Evolutionary conservation across 2,329 filamentous ascomycete species (phyloP).

Genomic region (Dissoconium aciculare): DNA sequence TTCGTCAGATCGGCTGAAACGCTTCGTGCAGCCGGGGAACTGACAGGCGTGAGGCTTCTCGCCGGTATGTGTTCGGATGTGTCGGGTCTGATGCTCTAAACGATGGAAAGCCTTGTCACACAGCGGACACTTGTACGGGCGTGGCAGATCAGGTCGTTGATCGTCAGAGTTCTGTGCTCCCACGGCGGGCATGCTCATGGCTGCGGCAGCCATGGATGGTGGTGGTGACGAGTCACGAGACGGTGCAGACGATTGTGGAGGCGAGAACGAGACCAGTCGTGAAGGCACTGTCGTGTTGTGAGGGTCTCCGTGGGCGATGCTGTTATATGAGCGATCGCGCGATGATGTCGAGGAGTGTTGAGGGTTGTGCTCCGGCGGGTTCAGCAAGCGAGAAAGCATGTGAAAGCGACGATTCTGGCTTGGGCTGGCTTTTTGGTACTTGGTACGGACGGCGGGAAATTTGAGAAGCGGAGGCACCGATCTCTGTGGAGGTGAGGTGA

Average conservation of each 20-base stretch:
- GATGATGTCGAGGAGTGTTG: too few relatives aligned
- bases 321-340: too few relatives aligned
- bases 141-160: conserved; percentile 68
- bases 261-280: conserved; percentile 1
- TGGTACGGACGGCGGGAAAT: too few relatives aligned
- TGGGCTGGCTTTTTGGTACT: neutral
- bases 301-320: neutral
- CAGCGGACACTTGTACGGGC: conserved; percentile 95
- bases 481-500: too few relatives aligned
- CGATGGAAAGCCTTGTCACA: conserved; percentile 99
- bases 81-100: conserved; percentile 79
- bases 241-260: conserved; percentile 7
- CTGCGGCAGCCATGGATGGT: conserved; percentile 27
- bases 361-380: conserved; percentile 1
- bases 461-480: too few relatives aligned
- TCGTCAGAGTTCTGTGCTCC: conserved; percentile 48
- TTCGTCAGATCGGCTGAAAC: conserved; percentile 92
- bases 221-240: conserved; percentile 2
- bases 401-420: neutral
- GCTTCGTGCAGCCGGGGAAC: conserved; percentile 90
- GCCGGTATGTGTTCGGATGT: conserved; percentile 93
- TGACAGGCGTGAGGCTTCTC: conserved; percentile 96
- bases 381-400: conserved; percentile 1
- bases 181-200: conserved; percentile 31
- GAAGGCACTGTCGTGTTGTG: neutral